Conservation (phyloP, 2,329 filamentous ascomycete genomes). For the Metarhizium sp. region DNA sequence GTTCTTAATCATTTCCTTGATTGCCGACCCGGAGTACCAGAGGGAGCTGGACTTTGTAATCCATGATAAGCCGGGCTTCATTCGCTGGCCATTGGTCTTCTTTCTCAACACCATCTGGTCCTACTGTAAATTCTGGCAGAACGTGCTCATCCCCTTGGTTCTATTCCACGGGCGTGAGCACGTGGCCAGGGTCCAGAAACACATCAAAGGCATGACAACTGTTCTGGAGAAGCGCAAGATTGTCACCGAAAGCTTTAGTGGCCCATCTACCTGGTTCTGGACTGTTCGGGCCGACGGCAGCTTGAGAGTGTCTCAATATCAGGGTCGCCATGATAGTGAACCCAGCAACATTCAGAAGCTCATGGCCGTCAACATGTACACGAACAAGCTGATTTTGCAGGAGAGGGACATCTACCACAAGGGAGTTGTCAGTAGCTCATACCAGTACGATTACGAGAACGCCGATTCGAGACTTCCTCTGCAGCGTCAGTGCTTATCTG, state of each 20-base stretch:
- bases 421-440: neutral
- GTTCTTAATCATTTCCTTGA: neutral
- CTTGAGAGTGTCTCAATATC: neutral
- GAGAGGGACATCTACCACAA: neutral
- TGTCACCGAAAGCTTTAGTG: neutral
- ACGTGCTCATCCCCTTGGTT: neutral
- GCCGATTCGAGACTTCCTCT: neutral
- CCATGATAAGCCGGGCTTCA: neutral
- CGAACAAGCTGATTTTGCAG: neutral
- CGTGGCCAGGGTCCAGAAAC: neutral
- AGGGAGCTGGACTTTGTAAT: neutral
- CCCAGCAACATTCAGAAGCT: neutral
- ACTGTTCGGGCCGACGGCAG: neutral
- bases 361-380: neutral
- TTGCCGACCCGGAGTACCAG: neutral
- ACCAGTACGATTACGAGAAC: neutral
- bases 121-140: neutral
- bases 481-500: neutral
- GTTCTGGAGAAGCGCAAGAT: neutral
- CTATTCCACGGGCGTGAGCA: neutral
- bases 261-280: neutral
- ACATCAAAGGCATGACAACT: neutral
- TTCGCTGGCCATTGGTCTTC: neutral
- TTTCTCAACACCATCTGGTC: neutral
- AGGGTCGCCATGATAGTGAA: neutral